Base-by-base conservation (phyloP, 179 eudicot species). In the Beta macrorhiza region DNA sequence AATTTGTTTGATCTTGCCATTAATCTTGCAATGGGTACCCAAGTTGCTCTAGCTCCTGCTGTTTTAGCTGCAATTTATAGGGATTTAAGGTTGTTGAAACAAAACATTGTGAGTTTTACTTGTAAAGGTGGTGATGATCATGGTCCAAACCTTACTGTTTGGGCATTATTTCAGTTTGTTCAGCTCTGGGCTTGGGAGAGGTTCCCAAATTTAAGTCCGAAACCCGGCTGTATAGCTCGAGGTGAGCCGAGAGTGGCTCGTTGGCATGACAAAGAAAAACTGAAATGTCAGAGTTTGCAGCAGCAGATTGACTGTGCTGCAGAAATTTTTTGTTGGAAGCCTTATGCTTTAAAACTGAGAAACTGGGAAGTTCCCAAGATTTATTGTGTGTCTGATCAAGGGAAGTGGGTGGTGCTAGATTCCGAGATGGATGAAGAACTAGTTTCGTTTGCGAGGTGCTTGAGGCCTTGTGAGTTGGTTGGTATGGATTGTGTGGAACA, bases 161-260 rank as follows among this genome's bases (percentile, higher is more conserved):
- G 76, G 70, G 83, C 84, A 7, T 88, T 84, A 0, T 68, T 88
- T 13, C 83, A 80, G 8, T 67, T 88, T 8, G 78, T 86, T 7
- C 92, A 89, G 52, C 49, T 79, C 71, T 86, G 89, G 89, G 85
- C n/a, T 82, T 88, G 89, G 90, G 89, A 89, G 74, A 87, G 90
- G 19, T 83, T 90, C 29, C 82, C 84, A 9, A 57, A 22, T 4
- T 63, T 86, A 72, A 71, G 82, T 25, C 89, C 90, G 0, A 7
- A 37, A 16, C 83, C 84, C 7, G 17, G 1, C 5, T 2, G 6
- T 22, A 1, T 64, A 9, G 42, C 16, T n/a, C 42, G 11, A 8
- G 68, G 68, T 64, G 44, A 64, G 68, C 44, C 68, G 10, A 64
- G 68, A 63, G 42, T 64, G 7, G 42, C 68, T 64, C 7, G 68